A percentile compares a stretch with the other conserved stretches of the same genome.
These are phyloP conservation scores for Apodospora peruviana DNA, from an alignment of 495 filamentous ascomycete genomes.

Conservation along the genomic window DNA sequence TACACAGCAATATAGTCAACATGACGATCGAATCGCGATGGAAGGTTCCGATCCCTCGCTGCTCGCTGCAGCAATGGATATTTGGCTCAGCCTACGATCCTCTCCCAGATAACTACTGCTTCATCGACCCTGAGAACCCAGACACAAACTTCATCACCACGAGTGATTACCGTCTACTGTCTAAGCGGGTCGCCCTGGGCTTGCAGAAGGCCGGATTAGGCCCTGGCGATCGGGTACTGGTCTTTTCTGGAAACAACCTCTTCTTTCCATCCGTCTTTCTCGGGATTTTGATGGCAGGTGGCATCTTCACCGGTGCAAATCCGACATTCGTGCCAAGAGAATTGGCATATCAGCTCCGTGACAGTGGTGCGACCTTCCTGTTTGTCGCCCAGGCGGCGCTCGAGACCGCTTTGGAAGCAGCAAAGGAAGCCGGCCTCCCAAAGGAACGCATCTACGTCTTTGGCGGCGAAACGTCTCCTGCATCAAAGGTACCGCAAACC, in stretches of 20 bases:
- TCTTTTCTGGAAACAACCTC: slow-evolving; percentile 66
- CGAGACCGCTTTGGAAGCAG: slow-evolving; percentile 61
- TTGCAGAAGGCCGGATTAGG: slow-evolving; percentile 60
- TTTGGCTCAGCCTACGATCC: slow-evolving; percentile 26
- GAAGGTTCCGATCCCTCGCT: slow-evolving; percentile 28
- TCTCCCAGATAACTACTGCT: slow-evolving; percentile 30
- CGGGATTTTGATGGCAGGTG: slow-evolving; percentile 71
- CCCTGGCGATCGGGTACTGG: slow-evolving; percentile 64
- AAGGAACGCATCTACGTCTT: slow-evolving; percentile 44
- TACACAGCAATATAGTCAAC: too few species aligned
- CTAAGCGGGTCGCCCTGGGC: slow-evolving; percentile 67
- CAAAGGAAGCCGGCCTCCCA: slow-evolving; percentile 57
- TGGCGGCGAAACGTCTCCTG: slow-evolving; percentile 23
- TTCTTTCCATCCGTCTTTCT: slow-evolving; percentile 70
- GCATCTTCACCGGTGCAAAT: slow-evolving; percentile 75
- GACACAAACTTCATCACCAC: slow-evolving; percentile 36
- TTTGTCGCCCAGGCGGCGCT: slow-evolving; percentile 53
- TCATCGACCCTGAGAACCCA: slow-evolving; percentile 53
- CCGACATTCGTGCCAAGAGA: slow-evolving; percentile 67
- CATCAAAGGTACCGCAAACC: slow-evolving; percentile 32
- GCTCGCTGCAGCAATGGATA: slow-evolving; percentile 36
- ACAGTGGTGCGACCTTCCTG: slow-evolving; percentile 62
- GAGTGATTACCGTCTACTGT: slow-evolving; percentile 57
- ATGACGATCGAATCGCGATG: slow-evolving; percentile 44
- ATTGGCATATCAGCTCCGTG: slow-evolving; percentile 67